A percentile compares a stretch with the other conserved stretches of the same genome.
These are phyloP conservation scores for Sporothrix pallida DNA, from an alignment of 2,329 filamentous ascomycete species.

Conservation along the genomic window DNA sequence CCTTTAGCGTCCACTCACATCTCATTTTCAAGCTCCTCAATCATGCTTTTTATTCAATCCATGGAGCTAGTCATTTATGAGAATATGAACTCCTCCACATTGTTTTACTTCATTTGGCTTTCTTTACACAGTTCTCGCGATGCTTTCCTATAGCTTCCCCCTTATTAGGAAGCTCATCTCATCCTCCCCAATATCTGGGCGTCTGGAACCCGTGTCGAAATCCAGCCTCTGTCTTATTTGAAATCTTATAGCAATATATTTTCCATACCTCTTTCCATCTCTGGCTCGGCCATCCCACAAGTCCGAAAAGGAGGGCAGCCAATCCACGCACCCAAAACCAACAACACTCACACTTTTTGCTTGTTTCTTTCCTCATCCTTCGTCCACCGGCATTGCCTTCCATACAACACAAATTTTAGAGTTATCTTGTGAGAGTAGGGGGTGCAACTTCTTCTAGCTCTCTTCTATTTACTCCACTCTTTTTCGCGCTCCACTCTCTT, in stretches of 20 bases:
- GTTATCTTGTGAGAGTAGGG: not conserved
- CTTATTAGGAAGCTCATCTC: not conserved
- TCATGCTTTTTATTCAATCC: not conserved
- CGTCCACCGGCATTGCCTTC: slow-evolving; percentile 9
- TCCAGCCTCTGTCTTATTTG: slow-evolving; percentile 3
- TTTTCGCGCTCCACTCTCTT: not conserved
- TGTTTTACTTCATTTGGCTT: too few relatives aligned
- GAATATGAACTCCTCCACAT: too few relatives aligned
- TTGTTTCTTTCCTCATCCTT: not conserved
- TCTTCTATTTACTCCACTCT: not conserved
- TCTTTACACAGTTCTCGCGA: not conserved
- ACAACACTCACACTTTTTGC: slow-evolving; percentile 8
- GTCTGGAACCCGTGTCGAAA: not conserved
- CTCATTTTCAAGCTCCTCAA: too few relatives aligned
- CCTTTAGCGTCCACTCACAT: not conserved
- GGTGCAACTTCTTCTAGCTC: not conserved
- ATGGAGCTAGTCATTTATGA: too few relatives aligned
- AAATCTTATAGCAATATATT: not conserved
- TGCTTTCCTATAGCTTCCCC: not conserved
- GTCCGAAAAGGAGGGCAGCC: not conserved
- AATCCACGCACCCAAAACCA: not conserved
- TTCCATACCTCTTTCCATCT: not conserved
- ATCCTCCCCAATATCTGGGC: slow-evolving; percentile 12
- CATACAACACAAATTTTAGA: slow-evolving; percentile 13
- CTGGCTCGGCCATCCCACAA: slow-evolving; percentile 19